Base-by-base conservation (phyloP, 140 eudicot genomes). In the Senecio squalidus region DNA sequence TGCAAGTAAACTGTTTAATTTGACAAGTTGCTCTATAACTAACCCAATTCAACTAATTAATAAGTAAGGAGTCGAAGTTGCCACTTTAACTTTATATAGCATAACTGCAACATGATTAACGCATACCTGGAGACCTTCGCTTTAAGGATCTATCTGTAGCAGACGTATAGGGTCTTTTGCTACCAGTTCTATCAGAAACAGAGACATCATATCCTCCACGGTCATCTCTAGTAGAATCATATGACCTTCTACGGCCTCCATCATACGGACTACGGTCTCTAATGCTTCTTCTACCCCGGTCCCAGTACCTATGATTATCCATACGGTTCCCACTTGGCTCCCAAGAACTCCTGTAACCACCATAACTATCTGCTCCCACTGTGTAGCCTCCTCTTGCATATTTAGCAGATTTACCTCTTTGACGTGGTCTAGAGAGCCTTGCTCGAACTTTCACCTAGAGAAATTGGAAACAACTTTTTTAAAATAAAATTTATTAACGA, bases 401-500 rank as follows among this genome's bases (percentile, higher is more conserved):
- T 59, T 76, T 76, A 25, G 77, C 74, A 15, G 74, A 70, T 61
- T 76, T 76, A 18, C 81, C 81, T 59, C 81, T 60, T 22, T 76
- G 77, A 5, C 81, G 81, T 5, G 81, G 81, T 57, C 81, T 70
- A 20, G 81, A 76, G 33, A 76, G 64, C 81, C 81, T 70, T 64
- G 81, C 81, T 56, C 77, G 56, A 30, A 76, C 77, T 65, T 76
- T 76, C 66, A 76, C 73, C 81, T 76, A 44, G 13, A 43, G 27
- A 51, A 40, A 16, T 15, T 9, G 2, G 25, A 30, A 17, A n/a
- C 43, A 43, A 16, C 58, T 5, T 27, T 11, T 27, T 52, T 4
- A 22, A 23, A 52, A 52, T 11, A 9, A 28, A 24, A 55, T 44
- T 26, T 45, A 60, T 61, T 11, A 49, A 64, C 5, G 34, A 60